These are phyloP conservation scores for Emmonsiellopsis sp. DNA, from an alignment of 2,329 filamentous ascomycete species.

Conservation along the genomic window DNA sequence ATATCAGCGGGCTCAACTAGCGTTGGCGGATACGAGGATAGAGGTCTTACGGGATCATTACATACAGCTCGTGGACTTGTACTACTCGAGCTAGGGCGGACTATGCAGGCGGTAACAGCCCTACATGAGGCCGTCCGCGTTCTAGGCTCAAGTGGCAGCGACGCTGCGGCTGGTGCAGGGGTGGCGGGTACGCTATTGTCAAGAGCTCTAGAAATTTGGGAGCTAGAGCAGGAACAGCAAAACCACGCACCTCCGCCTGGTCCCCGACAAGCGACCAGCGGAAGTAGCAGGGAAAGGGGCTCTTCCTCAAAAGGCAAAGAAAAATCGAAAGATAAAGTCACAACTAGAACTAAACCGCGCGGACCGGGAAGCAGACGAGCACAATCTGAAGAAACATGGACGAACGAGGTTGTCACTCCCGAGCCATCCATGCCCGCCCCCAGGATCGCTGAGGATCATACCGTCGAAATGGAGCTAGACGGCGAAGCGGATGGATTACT, in stretches of 20 bases:
- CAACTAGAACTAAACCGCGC: conserved; percentile 13
- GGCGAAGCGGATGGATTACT: conserved; percentile 35
- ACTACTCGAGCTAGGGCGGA: conserved; percentile 64
- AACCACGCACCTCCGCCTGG: not conserved
- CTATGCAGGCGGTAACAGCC: conserved; percentile 68
- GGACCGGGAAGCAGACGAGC: not conserved
- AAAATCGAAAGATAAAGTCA: conserved; percentile 14
- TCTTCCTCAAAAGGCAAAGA: conserved; percentile 20
- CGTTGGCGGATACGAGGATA: conserved; percentile 39
- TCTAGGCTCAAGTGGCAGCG: conserved; percentile 35
- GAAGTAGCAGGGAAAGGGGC: conserved; percentile 14
- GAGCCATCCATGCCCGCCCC: conserved; percentile 14
- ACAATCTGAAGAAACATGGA: conserved; percentile 24
- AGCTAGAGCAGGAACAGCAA: conserved; percentile 25
- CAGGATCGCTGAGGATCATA: conserved; percentile 16
- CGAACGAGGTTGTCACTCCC: conserved; percentile 26
- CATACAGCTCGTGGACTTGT: conserved; percentile 61
- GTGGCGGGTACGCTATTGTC: conserved; percentile 38
- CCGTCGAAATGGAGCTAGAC: conserved; percentile 34
- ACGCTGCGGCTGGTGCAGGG: conserved; percentile 38
- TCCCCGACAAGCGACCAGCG: conserved; percentile 1
- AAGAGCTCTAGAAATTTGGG: conserved; percentile 39
- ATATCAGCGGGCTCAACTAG: conserved; percentile 28
- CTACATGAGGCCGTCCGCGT: conserved; percentile 62
- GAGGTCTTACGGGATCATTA: conserved; percentile 37